Base-by-base conservation (phyloP, 768 basidiomycete genomes). In the Erythrobasidium yunnanense region DNA sequence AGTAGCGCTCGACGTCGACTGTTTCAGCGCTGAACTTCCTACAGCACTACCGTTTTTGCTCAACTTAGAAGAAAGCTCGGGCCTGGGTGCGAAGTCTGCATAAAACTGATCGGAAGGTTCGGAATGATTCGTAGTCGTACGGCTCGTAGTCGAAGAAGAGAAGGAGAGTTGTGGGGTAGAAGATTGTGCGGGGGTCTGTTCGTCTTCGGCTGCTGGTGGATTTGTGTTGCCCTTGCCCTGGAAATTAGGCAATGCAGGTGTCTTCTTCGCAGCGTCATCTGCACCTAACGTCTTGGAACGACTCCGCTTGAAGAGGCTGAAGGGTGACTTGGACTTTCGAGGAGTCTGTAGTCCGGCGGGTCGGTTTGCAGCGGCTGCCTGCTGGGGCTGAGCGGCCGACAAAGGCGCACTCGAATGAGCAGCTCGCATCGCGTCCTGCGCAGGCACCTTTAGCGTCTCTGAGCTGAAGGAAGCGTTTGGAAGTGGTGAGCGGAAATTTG, bases 111-210 rank as follows among this genome's bases (percentile, higher is more conserved):
- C 60, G 33, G 45, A 27, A 2, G 60, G 47, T 34, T 63, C 60
- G 17, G 60, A 63, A 30, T 30, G 25, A 32, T 46, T 49, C 15
- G 33, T 49, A 3, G 47, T 49, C 32, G 60, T 34, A 3, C 11
- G n/a, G 38, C n/a, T n/a, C n/a, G 60, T 63, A 2, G 60, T 63
- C 5, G 60, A 63, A 2, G 47, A 50, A 30, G 60, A 63, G 60
- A 63, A 63, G 20, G 60, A 63, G 23, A 63, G 49, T 25, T 63
- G 60, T 25, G 60, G 60, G 11, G 60, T 63, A 18, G 7, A n/a
- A n/a, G n/a, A n/a, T n/a, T n/a, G 60, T 18, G 49, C 60, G 4
- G 60, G 60, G 32, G 60, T 49, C 38, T 33, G 46, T 51, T 25
- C 45, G 11, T 25, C 60, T 29, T 46, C 25, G 5, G 47, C 33